Base-by-base conservation (phyloP, 1,139 yeast species). In the Pichia terricola region DNA sequence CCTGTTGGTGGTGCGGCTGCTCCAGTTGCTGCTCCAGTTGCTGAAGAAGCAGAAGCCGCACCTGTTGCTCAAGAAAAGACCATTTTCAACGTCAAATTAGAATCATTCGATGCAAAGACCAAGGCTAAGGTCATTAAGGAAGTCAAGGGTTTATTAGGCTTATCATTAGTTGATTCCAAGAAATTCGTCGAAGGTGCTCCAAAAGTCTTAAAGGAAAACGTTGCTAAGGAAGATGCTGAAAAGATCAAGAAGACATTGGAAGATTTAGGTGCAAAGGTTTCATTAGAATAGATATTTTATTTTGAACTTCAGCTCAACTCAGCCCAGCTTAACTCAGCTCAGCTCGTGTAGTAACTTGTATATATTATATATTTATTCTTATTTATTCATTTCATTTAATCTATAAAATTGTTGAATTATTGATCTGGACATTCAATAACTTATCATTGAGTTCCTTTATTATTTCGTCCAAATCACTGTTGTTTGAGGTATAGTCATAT, bases 161-260 rank as follows among this genome's bases (percentile, higher is more conserved):
- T 91, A 61, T 87, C 96, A 22, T 75, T 91, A 56, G 98, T 91
- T 50, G 98, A 91, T 64, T 86, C 96, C 50, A 94, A 91, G 79
- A 91, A 91, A 72, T 86, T 91, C 56, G 99, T 94, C 48, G 99
- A 91, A 71, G 70, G 89, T 59, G 97, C 98, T 50, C 99, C 99
- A 57, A 91, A 91, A 75, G 73, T 85, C 40, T 75, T 84, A 66
- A 85, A 85, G 69, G 95, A 84, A 58, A 82, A 82, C 55, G 86
- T 84, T 47, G 79, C 88, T 50, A 84, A 85, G 73, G 95, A 84
- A 63, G 95, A 84, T 59, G 94, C 94, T 51, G 94, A 85, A 58
- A 84, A 85, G 76, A 85, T 91, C 65, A 91, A 91, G 75, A 75
- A 85, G 53, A 80, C 95, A 50, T 75, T 94, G 63, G 98, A 91